Base-by-base conservation (phyloP, 139 green algal genomes). In the Asterochloris sp. region DNA sequence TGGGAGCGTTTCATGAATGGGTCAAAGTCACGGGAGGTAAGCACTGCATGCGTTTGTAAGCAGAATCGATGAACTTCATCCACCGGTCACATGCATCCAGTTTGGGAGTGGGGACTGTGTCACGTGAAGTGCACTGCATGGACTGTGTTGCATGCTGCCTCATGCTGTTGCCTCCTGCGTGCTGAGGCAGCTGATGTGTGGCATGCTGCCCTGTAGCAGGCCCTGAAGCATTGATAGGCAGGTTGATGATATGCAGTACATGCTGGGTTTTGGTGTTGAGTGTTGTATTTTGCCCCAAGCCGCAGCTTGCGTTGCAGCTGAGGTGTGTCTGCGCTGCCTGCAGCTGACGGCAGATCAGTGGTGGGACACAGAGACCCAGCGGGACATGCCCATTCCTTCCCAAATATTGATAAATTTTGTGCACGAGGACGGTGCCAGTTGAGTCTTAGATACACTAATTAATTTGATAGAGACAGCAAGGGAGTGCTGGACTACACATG, bases 1-100 rank as follows among this genome's bases (percentile, higher is more conserved):
- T 80, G 76, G 76, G 68, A 80, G 76, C 76, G 76, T 27, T 80
- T 80, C 76, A 80, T 80, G 76, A 68, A 69, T 16, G 60, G 76
- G 0, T 80, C 76, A 27, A 61, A 62, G n/a, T 80, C 76, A 15
- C 76, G 68, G 26, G 76, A 80, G 76, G 76, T 47, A 69, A 26
- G 60, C 12, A 47, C 0, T 54, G 23, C 69, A 15, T 29, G 16
- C 75, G 29, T 0, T 17, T 54, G 19, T 26, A 71, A 13, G 10
- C 66, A 71, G 19, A 16, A 69, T 54, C 10, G 23, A 19, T 14
- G 67, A 27, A 47, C 23, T 4, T 13, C 75, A 47, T 12, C 29
- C 10, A 9, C 13, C 21, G 14, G 14, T 27, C 29, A 11, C 14
- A 26, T 62, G 12, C 26, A 27, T 76, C 69, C n/a, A 47, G 26